Evolutionary conservation across 179 eudicot genomes (phyloP).

Genomic region (Nepenthes alata): DNA sequence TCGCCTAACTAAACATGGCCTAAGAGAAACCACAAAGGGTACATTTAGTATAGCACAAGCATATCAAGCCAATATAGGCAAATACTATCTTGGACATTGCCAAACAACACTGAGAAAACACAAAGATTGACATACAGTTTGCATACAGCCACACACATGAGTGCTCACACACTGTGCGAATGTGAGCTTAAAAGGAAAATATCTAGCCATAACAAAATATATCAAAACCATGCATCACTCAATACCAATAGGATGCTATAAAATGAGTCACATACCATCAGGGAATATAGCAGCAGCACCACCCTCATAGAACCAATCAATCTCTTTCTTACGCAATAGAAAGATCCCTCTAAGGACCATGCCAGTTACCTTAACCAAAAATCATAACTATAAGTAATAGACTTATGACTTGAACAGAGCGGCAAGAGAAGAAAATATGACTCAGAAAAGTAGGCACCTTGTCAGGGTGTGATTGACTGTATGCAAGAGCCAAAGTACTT

Average conservation of each 20-base stretch:
- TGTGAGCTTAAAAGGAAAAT: conserved; percentile 1
- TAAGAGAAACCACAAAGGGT: too few relatives aligned
- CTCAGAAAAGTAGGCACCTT: conserved; percentile 28
- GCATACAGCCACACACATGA: not conserved
- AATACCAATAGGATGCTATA: not conserved
- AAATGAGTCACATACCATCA: conserved; percentile 46
- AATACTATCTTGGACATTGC: too few relatives aligned
- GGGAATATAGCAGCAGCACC: conserved; percentile 93
- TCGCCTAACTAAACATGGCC: too few relatives aligned
- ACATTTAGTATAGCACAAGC: too few relatives aligned
- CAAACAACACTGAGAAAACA: not conserved
- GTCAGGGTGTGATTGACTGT: conserved; percentile 87
- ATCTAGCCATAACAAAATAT: not conserved
- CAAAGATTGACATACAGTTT: not conserved
- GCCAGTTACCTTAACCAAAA: conserved; percentile 67
- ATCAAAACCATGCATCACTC: not conserved
- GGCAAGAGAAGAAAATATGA: conserved; percentile 5
- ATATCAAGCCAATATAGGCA: too few relatives aligned
- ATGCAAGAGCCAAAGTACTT: conserved; percentile 92
- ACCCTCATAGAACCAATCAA: conserved; percentile 99
- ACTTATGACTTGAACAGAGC: not conserved
- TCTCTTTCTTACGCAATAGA: conserved; percentile 88
- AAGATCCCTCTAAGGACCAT: conserved; percentile 89
- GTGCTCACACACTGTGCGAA: not conserved
- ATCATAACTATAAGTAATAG: not conserved